Base-by-base conservation (phyloP, 192 early-diverging fungal genomes). In the Coemansia sp. region DNA sequence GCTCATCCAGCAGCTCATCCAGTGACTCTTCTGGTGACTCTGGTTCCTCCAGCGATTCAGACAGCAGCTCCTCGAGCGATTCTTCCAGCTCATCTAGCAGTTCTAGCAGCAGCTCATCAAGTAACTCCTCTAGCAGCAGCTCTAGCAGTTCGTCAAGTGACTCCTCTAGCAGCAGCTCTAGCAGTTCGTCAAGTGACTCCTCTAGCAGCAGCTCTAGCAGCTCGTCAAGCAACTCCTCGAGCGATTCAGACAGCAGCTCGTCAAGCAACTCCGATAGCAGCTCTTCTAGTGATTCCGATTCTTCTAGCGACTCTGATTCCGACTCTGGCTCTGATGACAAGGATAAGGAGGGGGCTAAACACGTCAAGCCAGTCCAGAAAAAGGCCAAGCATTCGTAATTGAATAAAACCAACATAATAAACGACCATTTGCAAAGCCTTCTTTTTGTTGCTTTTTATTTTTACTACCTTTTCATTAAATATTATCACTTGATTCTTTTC, bases 351-450 rank as follows among this genome's bases (percentile, higher is more conserved):
- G 11, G 11, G 42, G 2, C 48, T 33, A 0, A 45, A 56, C 48
- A 59, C 38, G 45, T 64, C 62, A 32, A 48, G 38, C 45, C n/a
- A n/a, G n/a, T n/a, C n/a, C n/a, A 75, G 63, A 81, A 75, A 56
- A 68, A 58, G 25, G 32, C 30, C 2, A 59, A 67, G 64, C 49
- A 16, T 49, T 36, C 17, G 31, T 52, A 50, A 57, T 14, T 14
- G 2, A 45, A 14, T 38, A 2, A 45, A 16, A 14, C 2, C 2
- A 11, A 11, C 8, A 45, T 45, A 45, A 7, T 45, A 11, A 45
- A 12, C 16, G 5, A 16, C 16, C 16, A 45, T 45, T 45, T n/a
- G n/a, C n/a, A n/a, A 45, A 45, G 5, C 42, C 42, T 16, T 45
- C 16, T 45, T 12, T 45, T 11, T 7, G 4, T 36, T 36, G 4